Percentiles rank a stretch among this genome's conserved stretches.
Evolutionary conservation across 2,329 filamentous ascomycete genomes (phyloP).

Genomic region (Cryphonectria carpinicola): DNA sequence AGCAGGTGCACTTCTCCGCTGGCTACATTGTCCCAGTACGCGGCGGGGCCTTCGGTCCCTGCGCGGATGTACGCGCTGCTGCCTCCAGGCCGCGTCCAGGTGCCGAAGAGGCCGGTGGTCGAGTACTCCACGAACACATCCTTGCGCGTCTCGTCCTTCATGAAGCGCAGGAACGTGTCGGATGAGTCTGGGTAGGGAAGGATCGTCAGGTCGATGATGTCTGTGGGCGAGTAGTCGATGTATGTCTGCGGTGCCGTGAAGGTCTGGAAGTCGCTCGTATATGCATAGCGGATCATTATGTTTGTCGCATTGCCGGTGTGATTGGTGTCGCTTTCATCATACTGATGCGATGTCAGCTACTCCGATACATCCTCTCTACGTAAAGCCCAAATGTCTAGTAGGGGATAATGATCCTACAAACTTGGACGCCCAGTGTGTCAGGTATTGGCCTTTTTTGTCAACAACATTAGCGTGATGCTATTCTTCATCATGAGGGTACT

Average conservation of each 20-base stretch:
- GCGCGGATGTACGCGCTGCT: conserved; percentile 45
- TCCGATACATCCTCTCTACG: not conserved
- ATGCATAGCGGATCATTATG: conserved; percentile 55
- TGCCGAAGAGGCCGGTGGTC: conserved; percentile 53
- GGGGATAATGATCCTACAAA: conserved; percentile 41
- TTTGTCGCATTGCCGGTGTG: conserved; percentile 53
- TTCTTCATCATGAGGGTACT: not conserved
- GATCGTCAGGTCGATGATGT: conserved; percentile 62
- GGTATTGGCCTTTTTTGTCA: conserved; percentile 44
- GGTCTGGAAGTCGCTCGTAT: conserved; percentile 58
- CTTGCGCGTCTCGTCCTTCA: conserved; percentile 58
- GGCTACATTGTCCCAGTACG: conserved; percentile 47
- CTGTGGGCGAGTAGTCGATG: conserved; percentile 51
- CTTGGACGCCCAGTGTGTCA: conserved; percentile 53
- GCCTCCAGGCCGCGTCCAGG: conserved; percentile 54
- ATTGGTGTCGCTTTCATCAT: conserved; percentile 48
- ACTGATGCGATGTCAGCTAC: conserved; percentile 38
- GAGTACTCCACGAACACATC: conserved; percentile 56
- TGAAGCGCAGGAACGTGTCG: conserved; percentile 53
- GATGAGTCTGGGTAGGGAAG: conserved; percentile 45
- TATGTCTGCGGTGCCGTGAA: conserved; percentile 56
- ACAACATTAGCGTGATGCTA: conserved; percentile 20
- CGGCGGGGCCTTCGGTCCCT: conserved; percentile 49
- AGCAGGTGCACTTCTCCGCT: conserved; percentile 49
- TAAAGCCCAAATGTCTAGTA: not conserved